Percentiles rank a stretch among this genome's conserved stretches.
phyloP scores from a whole-genome alignment of 352 stramenopile genomes.

The Phytophthora chlamydospora region DNA sequence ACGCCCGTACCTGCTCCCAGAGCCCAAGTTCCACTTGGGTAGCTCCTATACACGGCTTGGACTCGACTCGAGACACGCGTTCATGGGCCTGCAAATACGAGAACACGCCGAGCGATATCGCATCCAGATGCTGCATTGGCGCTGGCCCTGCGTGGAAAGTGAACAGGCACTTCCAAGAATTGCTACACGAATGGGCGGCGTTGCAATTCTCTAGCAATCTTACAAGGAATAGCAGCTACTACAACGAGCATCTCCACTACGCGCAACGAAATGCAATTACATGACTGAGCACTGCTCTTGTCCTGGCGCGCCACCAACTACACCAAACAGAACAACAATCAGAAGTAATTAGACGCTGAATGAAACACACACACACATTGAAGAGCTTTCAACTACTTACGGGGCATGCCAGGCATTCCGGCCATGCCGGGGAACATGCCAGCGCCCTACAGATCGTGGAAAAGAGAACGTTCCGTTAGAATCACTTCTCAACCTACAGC shows the following conservation, averaged over 20 bases:
- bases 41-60: slow-evolving; percentile 57
- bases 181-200: background rate
- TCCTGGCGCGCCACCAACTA: slow-evolving; percentile 60
- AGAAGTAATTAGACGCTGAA: slow-evolving; percentile 9
- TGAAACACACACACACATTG: slow-evolving; percentile 2
- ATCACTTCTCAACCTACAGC: background rate
- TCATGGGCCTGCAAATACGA: slow-evolving; percentile 68
- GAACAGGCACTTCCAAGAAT: slow-evolving; percentile 32
- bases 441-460: slow-evolving; percentile 45
- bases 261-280: slow-evolving; percentile 33
- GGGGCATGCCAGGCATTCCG: slow-evolving; percentile 76
- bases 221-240: slow-evolving; percentile 25
- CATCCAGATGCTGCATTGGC: slow-evolving; percentile 46
- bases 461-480: slow-evolving; percentile 3
- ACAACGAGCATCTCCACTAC: slow-evolving; percentile 25
- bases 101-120: slow-evolving; percentile 76
- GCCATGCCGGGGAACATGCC: slow-evolving; percentile 86
- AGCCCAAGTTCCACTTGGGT: slow-evolving; percentile 53
- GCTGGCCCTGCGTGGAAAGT: background rate
- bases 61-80: slow-evolving; percentile 58
- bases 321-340: slow-evolving; percentile 12
- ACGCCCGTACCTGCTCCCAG: slow-evolving; percentile 66
- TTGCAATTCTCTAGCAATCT: slow-evolving; percentile 38
- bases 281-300: slow-evolving; percentile 82
- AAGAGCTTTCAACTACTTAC: slow-evolving; percentile 44